Conservation (phyloP, 345 rosid species). For the Arabis alpina region DNA sequence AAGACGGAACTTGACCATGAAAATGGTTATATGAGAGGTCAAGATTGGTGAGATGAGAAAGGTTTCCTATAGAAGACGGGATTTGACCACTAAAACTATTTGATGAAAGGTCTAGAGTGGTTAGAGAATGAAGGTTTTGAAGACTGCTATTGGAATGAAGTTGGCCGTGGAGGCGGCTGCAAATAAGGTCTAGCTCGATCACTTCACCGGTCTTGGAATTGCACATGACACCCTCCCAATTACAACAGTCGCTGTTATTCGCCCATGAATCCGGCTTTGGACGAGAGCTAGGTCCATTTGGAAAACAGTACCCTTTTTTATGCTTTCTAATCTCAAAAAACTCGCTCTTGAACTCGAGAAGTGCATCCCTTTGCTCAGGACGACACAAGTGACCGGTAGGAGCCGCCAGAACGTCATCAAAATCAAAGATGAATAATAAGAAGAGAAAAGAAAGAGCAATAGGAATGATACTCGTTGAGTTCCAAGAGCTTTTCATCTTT, state of each 20-base stretch:
- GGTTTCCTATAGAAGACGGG: not conserved
- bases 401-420: not conserved
- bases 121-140: not conserved
- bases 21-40: fast-evolving
- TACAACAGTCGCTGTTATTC: not conserved
- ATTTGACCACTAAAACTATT: not conserved
- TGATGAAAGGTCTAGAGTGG: not conserved
- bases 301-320: no score
- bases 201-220: not conserved
- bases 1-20: not conserved
- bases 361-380: conserved; percentile 9
- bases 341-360: conserved; percentile 1
- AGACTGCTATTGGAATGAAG: conserved; percentile 6
- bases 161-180: not conserved
- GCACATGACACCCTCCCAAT: conserved; percentile 18
- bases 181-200: not conserved
- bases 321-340: not conserved
- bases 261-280: no score
- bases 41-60: not conserved
- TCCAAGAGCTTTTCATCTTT: not conserved
- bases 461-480: not conserved
- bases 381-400: not conserved
- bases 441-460: not conserved
- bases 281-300: no score
- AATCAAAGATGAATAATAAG: not conserved